Conservation (phyloP, 768 basidiomycete genomes). For the Boletus reticuloceps region DNA sequence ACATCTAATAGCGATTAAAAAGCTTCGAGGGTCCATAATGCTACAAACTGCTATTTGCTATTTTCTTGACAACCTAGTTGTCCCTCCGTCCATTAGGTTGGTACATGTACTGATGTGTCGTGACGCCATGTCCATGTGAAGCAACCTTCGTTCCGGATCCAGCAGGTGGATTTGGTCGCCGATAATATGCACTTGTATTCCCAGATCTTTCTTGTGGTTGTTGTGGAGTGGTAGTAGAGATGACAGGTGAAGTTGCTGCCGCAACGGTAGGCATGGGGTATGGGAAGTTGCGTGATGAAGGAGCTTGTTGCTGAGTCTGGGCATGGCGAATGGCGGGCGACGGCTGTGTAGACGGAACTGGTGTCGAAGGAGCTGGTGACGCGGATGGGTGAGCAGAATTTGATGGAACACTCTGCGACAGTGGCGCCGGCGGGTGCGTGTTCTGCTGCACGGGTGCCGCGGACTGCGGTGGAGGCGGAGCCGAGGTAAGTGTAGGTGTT, state of each 20-base stretch:
- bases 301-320: conserved; percentile 29
- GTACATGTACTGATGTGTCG: conserved; percentile 45
- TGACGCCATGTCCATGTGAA: conserved; percentile 22
- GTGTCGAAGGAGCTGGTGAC: conserved; percentile 34
- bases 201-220: conserved; percentile 32
- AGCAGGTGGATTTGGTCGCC: conserved; percentile 37
- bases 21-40: background rate
- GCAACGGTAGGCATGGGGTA: conserved; percentile 79
- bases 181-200: conserved; percentile 50
- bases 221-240: conserved; percentile 40
- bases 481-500: conserved; percentile 23
- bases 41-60: background rate
- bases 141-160: conserved; percentile 22
- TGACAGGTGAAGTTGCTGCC: conserved; percentile 55
- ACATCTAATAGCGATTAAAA: conserved; percentile 1
- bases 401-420: conserved; percentile 28
- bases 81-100: conserved; percentile 42
- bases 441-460: conserved; percentile 19
- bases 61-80: conserved; percentile 7
- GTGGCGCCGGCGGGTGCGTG: conserved; percentile 32
- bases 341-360: conserved; percentile 32
- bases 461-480: conserved; percentile 23
- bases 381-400: conserved; percentile 26
- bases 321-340: conserved; percentile 35
- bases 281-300: conserved; percentile 38